A percentile compares a stretch with the other conserved stretches of the same genome.
These are phyloP conservation scores for Trifolium pratense DNA, from an alignment of 306 rosid species.

Conservation along the genomic window DNA sequence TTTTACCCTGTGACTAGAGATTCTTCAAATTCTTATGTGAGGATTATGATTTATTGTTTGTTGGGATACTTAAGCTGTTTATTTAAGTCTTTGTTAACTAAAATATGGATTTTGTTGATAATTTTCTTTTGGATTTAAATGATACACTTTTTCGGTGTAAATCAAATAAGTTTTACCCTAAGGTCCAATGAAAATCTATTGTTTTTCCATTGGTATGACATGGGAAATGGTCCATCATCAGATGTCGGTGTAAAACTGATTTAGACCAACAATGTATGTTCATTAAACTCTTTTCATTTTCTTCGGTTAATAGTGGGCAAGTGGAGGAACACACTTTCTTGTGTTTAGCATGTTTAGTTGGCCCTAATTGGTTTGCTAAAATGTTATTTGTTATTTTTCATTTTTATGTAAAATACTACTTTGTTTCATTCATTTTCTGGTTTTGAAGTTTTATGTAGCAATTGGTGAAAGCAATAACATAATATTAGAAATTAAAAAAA, in stretches of 20 bases:
- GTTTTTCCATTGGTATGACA: too few relatives aligned
- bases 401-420: not conserved
- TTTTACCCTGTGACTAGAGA: slow-evolving; percentile 46
- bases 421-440: too few relatives aligned
- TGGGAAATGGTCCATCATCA: too few relatives aligned
- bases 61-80: not conserved
- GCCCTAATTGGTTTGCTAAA: not conserved
- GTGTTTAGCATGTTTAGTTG: slow-evolving; percentile 14
- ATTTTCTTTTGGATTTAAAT: not conserved
- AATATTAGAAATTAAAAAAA: not conserved
- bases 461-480: not conserved
- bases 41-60: too few relatives aligned
- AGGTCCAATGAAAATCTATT: too few relatives aligned
- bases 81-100: not conserved
- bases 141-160: too few relatives aligned
- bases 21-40: slow-evolving; percentile 43
- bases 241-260: too few relatives aligned
- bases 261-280: too few relatives aligned
- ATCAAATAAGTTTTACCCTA: too few relatives aligned
- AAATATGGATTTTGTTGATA: slow-evolving; percentile 11
- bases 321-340: slow-evolving; percentile 11
- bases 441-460: not conserved
- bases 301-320: too few relatives aligned
- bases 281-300: too few relatives aligned
- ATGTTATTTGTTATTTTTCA: slow-evolving; percentile 9